Percentiles rank a stretch among this genome's conserved stretches.
Evolutionary conservation across 257 asterid species (phyloP).

Genomic region (Lithospermum erythrorhizon): DNA sequence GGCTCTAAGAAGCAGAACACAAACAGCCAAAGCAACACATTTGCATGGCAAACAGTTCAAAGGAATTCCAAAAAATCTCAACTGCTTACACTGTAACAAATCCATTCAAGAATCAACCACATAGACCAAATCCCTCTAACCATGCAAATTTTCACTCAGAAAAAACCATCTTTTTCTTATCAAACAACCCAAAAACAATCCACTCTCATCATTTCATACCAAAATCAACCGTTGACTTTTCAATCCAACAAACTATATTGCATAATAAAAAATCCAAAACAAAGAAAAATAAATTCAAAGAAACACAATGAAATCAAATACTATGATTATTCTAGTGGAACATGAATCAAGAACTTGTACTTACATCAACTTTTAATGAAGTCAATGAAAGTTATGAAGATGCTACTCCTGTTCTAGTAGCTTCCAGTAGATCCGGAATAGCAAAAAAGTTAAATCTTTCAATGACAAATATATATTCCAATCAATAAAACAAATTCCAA

Average conservation of each 20-base stretch:
- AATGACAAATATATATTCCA: not conserved
- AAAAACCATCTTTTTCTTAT: not conserved
- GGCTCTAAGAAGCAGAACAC: constrained; percentile 40
- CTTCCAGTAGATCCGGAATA: not conserved
- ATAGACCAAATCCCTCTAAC: constrained; percentile 10
- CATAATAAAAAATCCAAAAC: not conserved
- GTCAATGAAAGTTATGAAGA: not conserved
- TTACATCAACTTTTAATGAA: not conserved
- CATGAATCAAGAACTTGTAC: not conserved
- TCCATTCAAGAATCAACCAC: constrained; percentile 39
- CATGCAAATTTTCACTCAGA: constrained; percentile 1
- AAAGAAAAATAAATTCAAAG: not conserved
- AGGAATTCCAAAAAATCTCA: constrained; percentile 43
- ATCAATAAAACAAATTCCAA: no score
- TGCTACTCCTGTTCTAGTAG: not conserved
- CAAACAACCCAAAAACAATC: not conserved
- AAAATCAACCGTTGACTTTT: not conserved
- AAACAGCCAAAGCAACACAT: constrained; percentile 31
- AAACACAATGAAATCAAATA: not conserved
- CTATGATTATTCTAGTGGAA: not conserved
- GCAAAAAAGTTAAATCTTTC: not conserved
- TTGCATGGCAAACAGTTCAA: constrained; percentile 47
- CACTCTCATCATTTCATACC: not conserved
- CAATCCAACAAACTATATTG: not conserved
- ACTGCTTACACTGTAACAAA: constrained; percentile 29